A percentile compares a stretch with the other conserved stretches of the same genome.
Conservation (phyloP, 2,329 filamentous ascomycete species). For the Byssochlamys sp. region DNA sequence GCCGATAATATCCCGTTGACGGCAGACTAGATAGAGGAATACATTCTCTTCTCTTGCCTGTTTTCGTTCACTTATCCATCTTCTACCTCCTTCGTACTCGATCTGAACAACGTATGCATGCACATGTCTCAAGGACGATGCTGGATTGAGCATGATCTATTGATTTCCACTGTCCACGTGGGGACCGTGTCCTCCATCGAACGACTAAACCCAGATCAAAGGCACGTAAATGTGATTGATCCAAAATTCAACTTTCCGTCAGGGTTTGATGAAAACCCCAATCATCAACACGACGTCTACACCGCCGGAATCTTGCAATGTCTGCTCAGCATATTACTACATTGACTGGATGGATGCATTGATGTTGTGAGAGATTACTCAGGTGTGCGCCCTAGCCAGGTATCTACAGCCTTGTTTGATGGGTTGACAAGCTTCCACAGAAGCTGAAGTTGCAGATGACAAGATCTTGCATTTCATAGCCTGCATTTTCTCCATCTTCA, state of each 20-base stretch:
- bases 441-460: neutral
- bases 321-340: neutral
- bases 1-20: too few relatives aligned
- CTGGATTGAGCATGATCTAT: neutral
- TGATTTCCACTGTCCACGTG: neutral
- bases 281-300: neutral
- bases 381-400: neutral
- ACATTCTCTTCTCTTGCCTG: neutral
- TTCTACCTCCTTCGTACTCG: neutral
- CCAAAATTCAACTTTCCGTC: neutral
- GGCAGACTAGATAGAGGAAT: too few relatives aligned
- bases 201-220: neutral
- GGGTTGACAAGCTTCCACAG: neutral
- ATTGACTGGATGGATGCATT: neutral
- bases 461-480: neutral
- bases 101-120: neutral
- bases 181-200: neutral
- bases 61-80: neutral
- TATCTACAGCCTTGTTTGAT: neutral
- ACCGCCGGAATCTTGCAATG: neutral
- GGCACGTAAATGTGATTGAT: neutral
- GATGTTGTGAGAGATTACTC: neutral
- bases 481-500: neutral
- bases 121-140: neutral
- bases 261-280: neutral